Base-by-base conservation (phyloP, 2,329 filamentous ascomycete species). In the Ustilaginoidea virens region DNA sequence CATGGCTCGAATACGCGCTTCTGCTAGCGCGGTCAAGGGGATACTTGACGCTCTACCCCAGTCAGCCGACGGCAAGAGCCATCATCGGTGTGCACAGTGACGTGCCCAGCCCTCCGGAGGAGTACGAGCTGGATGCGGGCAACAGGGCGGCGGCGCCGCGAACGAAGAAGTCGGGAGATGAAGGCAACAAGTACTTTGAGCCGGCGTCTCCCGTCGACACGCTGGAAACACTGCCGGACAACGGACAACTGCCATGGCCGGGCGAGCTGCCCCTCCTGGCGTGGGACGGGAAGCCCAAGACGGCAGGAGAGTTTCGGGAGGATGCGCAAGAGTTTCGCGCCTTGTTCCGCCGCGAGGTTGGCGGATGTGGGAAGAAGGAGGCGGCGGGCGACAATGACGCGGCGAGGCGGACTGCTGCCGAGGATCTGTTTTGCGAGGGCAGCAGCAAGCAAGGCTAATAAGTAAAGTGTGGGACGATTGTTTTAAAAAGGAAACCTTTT, bases 21-120 rank as follows among this genome's bases (percentile, higher is more conserved):
- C 76, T 82, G 44, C 64, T 94, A 11, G 78, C 80, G 37, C 71
- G 78, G 9, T 69, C 74, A 4, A 69, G 80, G 17, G 81, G 80
- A 9, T 93, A 92, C 52, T 73, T 69, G 40, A 73, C 81, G 30
- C 53, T 92, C 1, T 93, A 93, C 44, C 87, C 87, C 0, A 69
- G 73, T 21, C 60, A 69, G 13, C 52, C 55, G 36, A 66, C 49
- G 28, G 63, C 46, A 22, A 58, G 41, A 14, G 58, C 69, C 4
- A 55, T 92, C 9, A 71, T 73, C n/a, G 79, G 74, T 1, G 58
- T 87, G 1, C 86, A 94, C 49, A 71, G 66, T 34, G 86, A 94
- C 39, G 55, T 92, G 5, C 74, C 72, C 34, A 66, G 70, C 22
- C 46, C 63, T 2, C 85, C 85, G 0, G 83, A 93, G 49, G 86